phyloP scores from a whole-genome alignment of 2,329 filamentous ascomycete species.

The Trichoderma sp. region DNA sequence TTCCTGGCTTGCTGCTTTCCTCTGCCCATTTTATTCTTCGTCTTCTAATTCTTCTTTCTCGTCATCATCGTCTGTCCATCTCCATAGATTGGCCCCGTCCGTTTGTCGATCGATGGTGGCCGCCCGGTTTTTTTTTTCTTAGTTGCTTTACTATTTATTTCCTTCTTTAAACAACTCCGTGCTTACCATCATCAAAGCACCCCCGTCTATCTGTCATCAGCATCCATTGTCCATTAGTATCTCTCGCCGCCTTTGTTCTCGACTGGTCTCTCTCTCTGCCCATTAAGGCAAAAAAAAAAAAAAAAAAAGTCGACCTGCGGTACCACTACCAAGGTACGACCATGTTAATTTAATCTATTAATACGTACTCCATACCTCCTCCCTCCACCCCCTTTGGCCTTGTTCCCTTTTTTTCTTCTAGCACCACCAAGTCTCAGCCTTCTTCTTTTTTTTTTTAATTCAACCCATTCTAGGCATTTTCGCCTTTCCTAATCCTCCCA shows the following conservation, averaged over 20 bases:
- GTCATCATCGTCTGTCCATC: neutral
- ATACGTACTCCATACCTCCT: conserved; percentile 10
- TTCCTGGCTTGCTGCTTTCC: neutral
- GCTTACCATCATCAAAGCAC: neutral
- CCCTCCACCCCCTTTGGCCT: conserved; percentile 30
- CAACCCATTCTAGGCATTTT: neutral
- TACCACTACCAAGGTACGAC: neutral
- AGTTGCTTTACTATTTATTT: neutral
- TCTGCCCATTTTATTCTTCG: neutral
- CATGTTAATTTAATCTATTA: neutral
- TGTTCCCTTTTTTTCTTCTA: conserved; percentile 32
- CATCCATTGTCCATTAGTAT: neutral
- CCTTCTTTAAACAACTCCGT: neutral
- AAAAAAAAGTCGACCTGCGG: neutral
- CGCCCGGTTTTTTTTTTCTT: neutral
- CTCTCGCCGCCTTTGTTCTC: neutral
- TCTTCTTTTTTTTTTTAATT: conserved; percentile 32
- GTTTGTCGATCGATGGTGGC: neutral
- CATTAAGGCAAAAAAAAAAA: neutral
- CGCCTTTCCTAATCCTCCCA: neutral
- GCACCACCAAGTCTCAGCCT: conserved; percentile 24
- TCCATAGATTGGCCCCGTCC: neutral
- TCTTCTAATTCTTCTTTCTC: neutral
- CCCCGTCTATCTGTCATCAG: neutral
- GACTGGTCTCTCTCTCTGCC: neutral